These are phyloP conservation scores for Fraxinus platypoda DNA, from an alignment of 305 asterid genomes.

Conservation along the genomic window DNA sequence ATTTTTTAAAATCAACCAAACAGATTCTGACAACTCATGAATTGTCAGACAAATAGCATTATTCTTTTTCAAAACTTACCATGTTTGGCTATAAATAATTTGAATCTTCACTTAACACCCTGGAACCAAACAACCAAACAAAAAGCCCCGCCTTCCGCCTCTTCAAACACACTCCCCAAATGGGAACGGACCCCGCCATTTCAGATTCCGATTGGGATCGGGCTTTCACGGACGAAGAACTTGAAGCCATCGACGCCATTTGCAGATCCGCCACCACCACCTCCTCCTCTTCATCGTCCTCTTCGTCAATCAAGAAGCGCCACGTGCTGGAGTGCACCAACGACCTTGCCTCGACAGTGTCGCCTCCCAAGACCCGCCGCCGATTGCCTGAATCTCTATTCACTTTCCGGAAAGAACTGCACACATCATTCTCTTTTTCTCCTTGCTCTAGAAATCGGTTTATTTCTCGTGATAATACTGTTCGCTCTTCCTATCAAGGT, in stretches of 20 bases:
- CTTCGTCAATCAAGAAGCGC: conserved; percentile 31
- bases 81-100: no score
- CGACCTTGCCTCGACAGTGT: conserved; percentile 22
- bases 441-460: conserved; percentile 41
- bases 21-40: no score
- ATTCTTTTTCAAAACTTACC: no score
- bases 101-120: no score
- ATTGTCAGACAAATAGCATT: no score
- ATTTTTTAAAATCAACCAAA: no score
- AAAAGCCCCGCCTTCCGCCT: not conserved
- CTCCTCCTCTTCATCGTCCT: conserved; percentile 19
- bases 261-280: conserved; percentile 33
- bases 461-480: conserved; percentile 1
- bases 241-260: conserved; percentile 67
- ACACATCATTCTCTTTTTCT: conserved; percentile 28
- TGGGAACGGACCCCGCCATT: conserved; percentile 28
- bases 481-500: conserved; percentile 44
- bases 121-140: not conserved
- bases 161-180: not conserved
- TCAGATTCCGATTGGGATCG: conserved; percentile 54
- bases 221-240: conserved; percentile 74
- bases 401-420: conserved; percentile 33
- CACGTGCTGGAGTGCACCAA: conserved; percentile 15
- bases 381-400: conserved; percentile 75
- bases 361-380: conserved; percentile 46